Evolutionary conservation across 176 grass and related monocot species (phyloP), one percentile per base, ranked within the genome.

Genomic region (Musa itinerans): DNA sequence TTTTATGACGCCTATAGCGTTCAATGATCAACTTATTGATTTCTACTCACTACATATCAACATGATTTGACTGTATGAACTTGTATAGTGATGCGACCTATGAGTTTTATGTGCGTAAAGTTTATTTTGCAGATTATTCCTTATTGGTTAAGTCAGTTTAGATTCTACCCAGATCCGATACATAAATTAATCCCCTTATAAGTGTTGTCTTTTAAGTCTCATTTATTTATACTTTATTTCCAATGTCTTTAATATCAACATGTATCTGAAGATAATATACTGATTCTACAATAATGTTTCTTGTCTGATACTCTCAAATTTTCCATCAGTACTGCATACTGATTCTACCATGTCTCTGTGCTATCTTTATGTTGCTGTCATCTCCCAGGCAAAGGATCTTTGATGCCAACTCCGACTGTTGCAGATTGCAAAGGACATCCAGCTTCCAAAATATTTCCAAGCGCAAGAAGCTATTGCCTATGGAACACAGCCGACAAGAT

Each of bases 381-480:
- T 74, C n/a, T 8, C 65, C 9, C 82, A 97, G 90, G 90, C 88
- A 80, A 93, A 94, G 79, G 95, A 98, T 65, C 53, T 98, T 3
- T 15, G 90, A 93, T 29, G 85, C 87, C 14, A 90, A 90, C 84
- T 89, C 94, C 0, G 84, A 98, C 29, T 84, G 81, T 78, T 94
- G 78, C 59, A 91, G 81, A 80, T 98, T 2, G 71, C 81, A 8
- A 87, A 93, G 63, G 92, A 87, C 70, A 83, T 92, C 0, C 85
- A 82, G 55, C 82, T 85, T 63, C 81, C 79, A 0, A 98, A 83
- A 83, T 91, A 85, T 74, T 93, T 93, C 90, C 69, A 85, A 13
- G 83, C 88, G 0, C 79, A 93, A 50, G 85, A 98, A 78, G 88
- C 94, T 53, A 89, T 93, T 49, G 86, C 87, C 29, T 93, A 93